phyloP scores from a whole-genome alignment of 2,329 filamentous ascomycete genomes.

The Penicillium sclerotigenum region DNA sequence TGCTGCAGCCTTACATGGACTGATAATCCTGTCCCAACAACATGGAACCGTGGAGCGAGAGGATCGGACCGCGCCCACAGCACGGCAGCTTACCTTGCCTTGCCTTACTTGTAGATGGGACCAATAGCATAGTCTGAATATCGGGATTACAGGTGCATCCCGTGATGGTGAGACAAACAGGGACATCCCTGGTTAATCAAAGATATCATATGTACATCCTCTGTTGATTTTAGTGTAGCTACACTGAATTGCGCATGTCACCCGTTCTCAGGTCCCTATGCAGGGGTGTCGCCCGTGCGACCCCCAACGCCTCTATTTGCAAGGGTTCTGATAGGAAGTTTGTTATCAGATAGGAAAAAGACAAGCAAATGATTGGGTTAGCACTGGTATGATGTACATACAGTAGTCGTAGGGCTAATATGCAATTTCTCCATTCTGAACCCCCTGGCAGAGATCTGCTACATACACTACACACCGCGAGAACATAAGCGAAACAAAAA shows the following conservation, averaged over 20 bases:
- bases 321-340: background rate
- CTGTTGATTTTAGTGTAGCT: background rate
- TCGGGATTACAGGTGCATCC: background rate
- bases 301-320: background rate
- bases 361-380: background rate
- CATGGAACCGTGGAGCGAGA: constrained; percentile 1
- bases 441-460: background rate
- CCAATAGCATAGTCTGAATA: background rate
- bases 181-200: background rate
- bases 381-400: background rate
- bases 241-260: background rate
- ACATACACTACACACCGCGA: background rate
- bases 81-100: background rate
- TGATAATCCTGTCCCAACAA: background rate
- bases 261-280: background rate
- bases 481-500: background rate
- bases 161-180: background rate
- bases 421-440: background rate
- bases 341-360: background rate
- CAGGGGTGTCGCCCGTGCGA: background rate
- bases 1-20: background rate
- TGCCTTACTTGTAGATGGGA: background rate
- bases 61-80: background rate
- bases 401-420: background rate
- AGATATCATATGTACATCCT: background rate